Evolutionary conservation across 2,329 filamentous ascomycete genomes (phyloP).

Genomic region (Coccinonectria pachysandricola): DNA sequence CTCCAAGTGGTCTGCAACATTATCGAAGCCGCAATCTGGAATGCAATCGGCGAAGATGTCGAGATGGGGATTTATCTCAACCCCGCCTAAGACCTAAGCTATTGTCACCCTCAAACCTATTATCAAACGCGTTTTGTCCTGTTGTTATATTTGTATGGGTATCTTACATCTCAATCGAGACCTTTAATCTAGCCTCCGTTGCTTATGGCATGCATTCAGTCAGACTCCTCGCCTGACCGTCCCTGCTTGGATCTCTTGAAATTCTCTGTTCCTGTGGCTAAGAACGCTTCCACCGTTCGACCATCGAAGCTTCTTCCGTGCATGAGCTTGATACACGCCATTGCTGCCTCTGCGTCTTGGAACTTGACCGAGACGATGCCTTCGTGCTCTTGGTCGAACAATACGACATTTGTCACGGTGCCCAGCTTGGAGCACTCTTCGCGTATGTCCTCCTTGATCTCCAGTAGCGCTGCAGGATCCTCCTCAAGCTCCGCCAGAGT

Average conservation of each 20-base stretch:
- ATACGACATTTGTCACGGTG: slow-evolving; percentile 77
- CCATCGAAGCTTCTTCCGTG: slow-evolving; percentile 72
- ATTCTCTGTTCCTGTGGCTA: slow-evolving; percentile 60
- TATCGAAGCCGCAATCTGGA: slow-evolving; percentile 67
- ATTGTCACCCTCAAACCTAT: slow-evolving; percentile 1
- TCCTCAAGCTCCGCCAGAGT: slow-evolving; percentile 75
- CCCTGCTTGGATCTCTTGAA: slow-evolving; percentile 59
- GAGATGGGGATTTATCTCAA: slow-evolving; percentile 20
- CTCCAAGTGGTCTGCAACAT: slow-evolving; percentile 57
- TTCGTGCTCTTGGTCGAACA: slow-evolving; percentile 78
- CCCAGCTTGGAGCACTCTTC: slow-evolving; percentile 84
- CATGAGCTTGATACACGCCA: slow-evolving; percentile 64
- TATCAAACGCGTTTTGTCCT: slow-evolving; percentile 4
- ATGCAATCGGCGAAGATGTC: slow-evolving; percentile 37
- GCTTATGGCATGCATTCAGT: too few relatives aligned
- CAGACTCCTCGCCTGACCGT: slow-evolving; percentile 33
- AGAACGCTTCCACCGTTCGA: slow-evolving; percentile 58
- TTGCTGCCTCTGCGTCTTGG: slow-evolving; percentile 57
- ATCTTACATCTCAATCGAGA: slow-evolving; percentile 17
- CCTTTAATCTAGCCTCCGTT: too few relatives aligned
- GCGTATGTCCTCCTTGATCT: slow-evolving; percentile 90
- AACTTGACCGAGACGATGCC: slow-evolving; percentile 84
- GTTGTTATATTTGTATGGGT: slow-evolving; percentile 11
- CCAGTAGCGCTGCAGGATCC: slow-evolving; percentile 70
- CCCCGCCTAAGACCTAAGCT: slow-evolving; percentile 3